Evolutionary conservation across 2,329 filamentous ascomycete species (phyloP).

Genomic region (Fusarium continuum): DNA sequence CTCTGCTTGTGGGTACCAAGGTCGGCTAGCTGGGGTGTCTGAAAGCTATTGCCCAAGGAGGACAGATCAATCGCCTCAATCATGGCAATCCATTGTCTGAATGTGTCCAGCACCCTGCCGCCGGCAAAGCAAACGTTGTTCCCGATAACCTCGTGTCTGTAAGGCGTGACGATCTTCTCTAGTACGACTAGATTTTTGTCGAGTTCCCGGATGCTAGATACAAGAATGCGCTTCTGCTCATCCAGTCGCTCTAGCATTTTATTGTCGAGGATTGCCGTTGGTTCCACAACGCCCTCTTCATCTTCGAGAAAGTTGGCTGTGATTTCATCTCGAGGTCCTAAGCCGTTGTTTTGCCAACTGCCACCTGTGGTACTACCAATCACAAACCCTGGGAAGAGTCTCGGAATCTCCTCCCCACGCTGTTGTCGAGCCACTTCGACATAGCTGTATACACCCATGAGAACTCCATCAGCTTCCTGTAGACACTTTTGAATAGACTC

Average conservation of each 20-base stretch:
- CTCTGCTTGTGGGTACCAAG: slow-evolving; percentile 93
- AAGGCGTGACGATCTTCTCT: slow-evolving; percentile 83
- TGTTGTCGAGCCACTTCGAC: slow-evolving; percentile 95
- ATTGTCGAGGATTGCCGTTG: slow-evolving; percentile 77
- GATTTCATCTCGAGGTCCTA: slow-evolving; percentile 73
- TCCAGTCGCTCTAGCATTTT: slow-evolving; percentile 84
- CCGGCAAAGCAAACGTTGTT: slow-evolving; percentile 84
- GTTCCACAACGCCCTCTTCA: slow-evolving; percentile 76
- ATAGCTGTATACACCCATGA: slow-evolving; percentile 93
- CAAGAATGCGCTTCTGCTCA: slow-evolving; percentile 83
- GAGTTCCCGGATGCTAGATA: slow-evolving; percentile 85
- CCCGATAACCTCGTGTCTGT: slow-evolving; percentile 80
- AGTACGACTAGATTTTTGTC: slow-evolving; percentile 82
- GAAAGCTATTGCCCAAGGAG: slow-evolving; percentile 77
- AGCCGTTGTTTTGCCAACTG: slow-evolving; percentile 82
- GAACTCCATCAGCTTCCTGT: slow-evolving; percentile 95
- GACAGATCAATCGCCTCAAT: slow-evolving; percentile 93
- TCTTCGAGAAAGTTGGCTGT: slow-evolving; percentile 89
- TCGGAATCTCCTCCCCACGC: slow-evolving; percentile 88
- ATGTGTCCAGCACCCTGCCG: slow-evolving; percentile 84
- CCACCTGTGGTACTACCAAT: slow-evolving; percentile 84
- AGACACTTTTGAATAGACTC: slow-evolving; percentile 96
- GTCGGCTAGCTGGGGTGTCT: slow-evolving; percentile 85
- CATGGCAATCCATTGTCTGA: slow-evolving; percentile 87
- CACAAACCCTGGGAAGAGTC: slow-evolving; percentile 93